Conservation (phyloP, 306 rosid genomes). For the Sechiopsis laciniata region DNA sequence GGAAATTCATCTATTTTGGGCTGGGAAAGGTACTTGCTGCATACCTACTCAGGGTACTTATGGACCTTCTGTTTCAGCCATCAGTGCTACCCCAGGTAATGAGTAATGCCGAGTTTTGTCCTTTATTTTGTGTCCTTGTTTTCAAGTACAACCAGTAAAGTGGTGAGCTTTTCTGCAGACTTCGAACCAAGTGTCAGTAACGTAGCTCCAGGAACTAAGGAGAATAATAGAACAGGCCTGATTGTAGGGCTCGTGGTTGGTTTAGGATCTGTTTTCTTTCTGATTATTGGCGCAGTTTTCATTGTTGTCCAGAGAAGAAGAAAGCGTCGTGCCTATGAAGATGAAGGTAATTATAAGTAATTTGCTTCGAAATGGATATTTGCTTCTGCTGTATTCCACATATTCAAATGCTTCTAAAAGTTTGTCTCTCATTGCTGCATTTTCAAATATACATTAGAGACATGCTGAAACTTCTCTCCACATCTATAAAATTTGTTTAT, state of each 20-base stretch:
- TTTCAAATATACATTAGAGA: neutral
- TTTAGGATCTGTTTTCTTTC: constrained; percentile 38
- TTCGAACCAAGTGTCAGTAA: constrained; percentile 55
- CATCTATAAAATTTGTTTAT: neutral
- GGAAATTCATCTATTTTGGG: constrained; percentile 84
- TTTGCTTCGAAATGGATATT: neutral
- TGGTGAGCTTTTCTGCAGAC: constrained; percentile 36
- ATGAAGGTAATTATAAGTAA: constrained; percentile 44
- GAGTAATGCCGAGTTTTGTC: neutral
- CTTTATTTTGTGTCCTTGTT: constrained; percentile 10
- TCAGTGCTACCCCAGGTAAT: constrained; percentile 65
- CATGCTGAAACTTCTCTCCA: neutral
- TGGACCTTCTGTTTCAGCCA: constrained; percentile 74
- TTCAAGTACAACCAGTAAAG: constrained; percentile 12
- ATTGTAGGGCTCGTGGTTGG: constrained; percentile 60
- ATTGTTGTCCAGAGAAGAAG: constrained; percentile 40
- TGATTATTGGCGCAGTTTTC: constrained; percentile 31
- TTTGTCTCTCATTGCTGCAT: constrained; percentile 1
- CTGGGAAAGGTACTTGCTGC: constrained; percentile 86
- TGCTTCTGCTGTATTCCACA: constrained; percentile 7
- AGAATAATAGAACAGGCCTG: constrained; percentile 41
- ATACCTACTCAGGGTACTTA: constrained; percentile 49
- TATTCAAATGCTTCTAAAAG: neutral
- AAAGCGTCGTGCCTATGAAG: constrained; percentile 21
- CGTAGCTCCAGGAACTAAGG: constrained; percentile 37